Conservation (phyloP, 2,329 filamentous ascomycete species). For the Rachicladosporium sp. region DNA sequence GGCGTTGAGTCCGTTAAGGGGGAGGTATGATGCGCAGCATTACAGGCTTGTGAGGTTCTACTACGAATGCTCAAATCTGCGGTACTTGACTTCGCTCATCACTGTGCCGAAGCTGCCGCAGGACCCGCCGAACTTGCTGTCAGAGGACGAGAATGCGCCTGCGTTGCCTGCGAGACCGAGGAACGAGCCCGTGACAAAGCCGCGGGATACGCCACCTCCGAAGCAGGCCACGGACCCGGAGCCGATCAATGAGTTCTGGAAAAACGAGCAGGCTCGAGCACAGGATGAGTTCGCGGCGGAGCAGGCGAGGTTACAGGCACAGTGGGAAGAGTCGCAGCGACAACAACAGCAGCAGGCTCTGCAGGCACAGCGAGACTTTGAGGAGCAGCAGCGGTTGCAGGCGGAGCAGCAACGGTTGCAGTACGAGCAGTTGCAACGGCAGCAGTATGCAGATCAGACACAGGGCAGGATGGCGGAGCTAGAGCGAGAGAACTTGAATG, state of each 20-base stretch:
- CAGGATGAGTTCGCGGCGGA: conserved; percentile 93
- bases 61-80: conserved; percentile 95
- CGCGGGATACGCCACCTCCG: conserved; percentile 54
- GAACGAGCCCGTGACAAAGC: conserved; percentile 54
- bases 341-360: conserved; percentile 72
- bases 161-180: conserved; percentile 65
- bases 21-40: conserved; percentile 88
- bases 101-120: conserved; percentile 91
- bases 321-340: conserved; percentile 68
- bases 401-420: conserved; percentile 83
- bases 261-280: conserved; percentile 77
- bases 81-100: conserved; percentile 91
- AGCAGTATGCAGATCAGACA: conserved; percentile 87
- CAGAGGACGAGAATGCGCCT: conserved; percentile 66
- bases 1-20: conserved; percentile 74
- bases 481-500: conserved; percentile 88
- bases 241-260: conserved; percentile 97
- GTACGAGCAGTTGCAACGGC: conserved; percentile 75
- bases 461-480: conserved; percentile 92
- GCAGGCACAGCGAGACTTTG: conserved; percentile 87
- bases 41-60: conserved; percentile 96
- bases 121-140: conserved; percentile 79
- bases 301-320: conserved; percentile 75
- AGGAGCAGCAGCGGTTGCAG: conserved; percentile 80
- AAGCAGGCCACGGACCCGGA: conserved; percentile 70